A percentile compares a stretch with the other conserved stretches of the same genome.
Evolutionary conservation across 1,139 yeast species (phyloP).

Genomic region (Geotrichum siamense): DNA sequence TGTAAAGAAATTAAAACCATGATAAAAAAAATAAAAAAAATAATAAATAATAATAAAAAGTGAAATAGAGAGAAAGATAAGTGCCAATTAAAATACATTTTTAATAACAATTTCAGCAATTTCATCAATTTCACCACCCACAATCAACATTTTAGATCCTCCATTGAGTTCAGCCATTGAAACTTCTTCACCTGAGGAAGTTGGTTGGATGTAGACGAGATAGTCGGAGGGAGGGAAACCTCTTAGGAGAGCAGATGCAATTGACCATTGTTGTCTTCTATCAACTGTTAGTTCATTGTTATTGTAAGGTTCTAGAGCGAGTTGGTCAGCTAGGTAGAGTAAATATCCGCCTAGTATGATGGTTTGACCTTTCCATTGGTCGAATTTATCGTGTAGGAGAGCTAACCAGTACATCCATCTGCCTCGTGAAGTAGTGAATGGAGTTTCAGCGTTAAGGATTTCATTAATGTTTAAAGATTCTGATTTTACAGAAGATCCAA

Average conservation of each 20-base stretch:
- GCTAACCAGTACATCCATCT: constrained; percentile 28
- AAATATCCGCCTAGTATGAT: constrained; percentile 27
- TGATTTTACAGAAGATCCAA: background rate
- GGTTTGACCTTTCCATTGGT: constrained; percentile 13
- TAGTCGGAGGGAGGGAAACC: constrained; percentile 30
- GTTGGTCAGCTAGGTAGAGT: constrained; percentile 27
- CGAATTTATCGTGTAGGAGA: constrained; percentile 26
- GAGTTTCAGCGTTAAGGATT: constrained; percentile 12
- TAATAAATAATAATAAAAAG: background rate
- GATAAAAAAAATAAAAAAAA: background rate
- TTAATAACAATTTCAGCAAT: background rate
- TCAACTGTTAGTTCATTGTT: background rate
- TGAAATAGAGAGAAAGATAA: background rate
- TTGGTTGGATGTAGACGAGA: constrained; percentile 24
- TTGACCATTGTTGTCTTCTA: constrained; percentile 7
- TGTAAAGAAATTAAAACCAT: background rate
- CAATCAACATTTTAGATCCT: constrained; percentile 25
- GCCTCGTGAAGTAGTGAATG: constrained; percentile 19
- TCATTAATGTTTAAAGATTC: constrained; percentile 1
- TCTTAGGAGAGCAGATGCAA: constrained; percentile 19
- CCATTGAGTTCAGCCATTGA: constrained; percentile 24
- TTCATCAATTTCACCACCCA: constrained; percentile 21
- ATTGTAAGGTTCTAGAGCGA: constrained; percentile 16
- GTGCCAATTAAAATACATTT: background rate
- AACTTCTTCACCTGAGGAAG: constrained; percentile 22